Evolutionary conservation across 257 asterid genomes (phyloP).

Genomic region (Mitragyna speciosa): DNA sequence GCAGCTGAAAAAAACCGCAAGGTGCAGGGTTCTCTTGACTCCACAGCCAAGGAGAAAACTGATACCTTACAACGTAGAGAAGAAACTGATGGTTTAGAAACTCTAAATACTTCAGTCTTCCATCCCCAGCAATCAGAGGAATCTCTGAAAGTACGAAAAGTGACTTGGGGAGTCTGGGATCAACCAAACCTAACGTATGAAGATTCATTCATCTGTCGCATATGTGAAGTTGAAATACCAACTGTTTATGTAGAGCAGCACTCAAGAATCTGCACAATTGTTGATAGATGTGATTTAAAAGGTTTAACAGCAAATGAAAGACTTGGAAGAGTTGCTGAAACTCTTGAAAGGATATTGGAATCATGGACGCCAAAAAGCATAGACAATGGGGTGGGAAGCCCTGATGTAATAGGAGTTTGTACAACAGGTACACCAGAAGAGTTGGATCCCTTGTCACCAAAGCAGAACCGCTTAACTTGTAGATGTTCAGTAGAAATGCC

Average conservation of each 20-base stretch:
- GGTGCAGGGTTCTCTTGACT: conserved; percentile 47
- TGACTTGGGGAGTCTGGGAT: conserved; percentile 76
- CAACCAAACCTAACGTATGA: conserved; percentile 71
- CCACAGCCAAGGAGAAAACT: conserved; percentile 43
- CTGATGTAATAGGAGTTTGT: conserved; percentile 49
- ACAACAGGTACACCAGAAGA: conserved; percentile 42
- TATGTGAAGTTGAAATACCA: conserved; percentile 98
- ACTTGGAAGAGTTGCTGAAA: conserved; percentile 76
- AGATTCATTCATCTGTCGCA: conserved; percentile 89
- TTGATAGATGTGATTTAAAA: conserved; percentile 94
- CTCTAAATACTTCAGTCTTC: conserved; percentile 35
- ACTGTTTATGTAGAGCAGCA: conserved; percentile 87
- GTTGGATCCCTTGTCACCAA: conserved; percentile 50
- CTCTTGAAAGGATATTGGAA: conserved; percentile 86
- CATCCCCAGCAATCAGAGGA: conserved; percentile 52
- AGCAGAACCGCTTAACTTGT: conserved; percentile 40
- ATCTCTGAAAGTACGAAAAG: conserved; percentile 45
- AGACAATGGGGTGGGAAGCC: conserved; percentile 53
- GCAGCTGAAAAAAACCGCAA: conserved; percentile 57
- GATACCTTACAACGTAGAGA: conserved; percentile 39
- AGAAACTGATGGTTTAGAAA: conserved; percentile 41
- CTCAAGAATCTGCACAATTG: conserved; percentile 91
- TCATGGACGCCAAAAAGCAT: conserved; percentile 64
- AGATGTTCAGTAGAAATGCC: conserved; percentile 53
- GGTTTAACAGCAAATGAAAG: conserved; percentile 85